Base-by-base conservation (phyloP, 1,284 basidiomycete species). In the Moniliella sp. region DNA sequence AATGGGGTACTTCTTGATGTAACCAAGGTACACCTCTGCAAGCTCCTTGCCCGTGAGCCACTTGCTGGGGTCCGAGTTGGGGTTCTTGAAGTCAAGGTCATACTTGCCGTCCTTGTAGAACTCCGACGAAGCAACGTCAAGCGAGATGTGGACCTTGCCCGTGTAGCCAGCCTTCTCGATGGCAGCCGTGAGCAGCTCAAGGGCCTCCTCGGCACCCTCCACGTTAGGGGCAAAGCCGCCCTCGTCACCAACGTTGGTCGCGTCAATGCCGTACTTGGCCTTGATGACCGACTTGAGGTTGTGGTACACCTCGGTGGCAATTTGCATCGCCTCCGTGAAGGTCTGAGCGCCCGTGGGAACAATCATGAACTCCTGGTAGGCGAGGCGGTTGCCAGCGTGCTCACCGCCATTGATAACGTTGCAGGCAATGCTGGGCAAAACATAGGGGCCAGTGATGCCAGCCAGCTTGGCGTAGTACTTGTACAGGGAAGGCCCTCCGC, bases 41-140 rank as follows among this genome's bases (percentile, higher is more conserved):
- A 99, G 82, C 68, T 97, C 73, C 43, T 71, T 68, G 50, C 88
- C 88, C 23, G 79, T 68, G 66, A 94, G 77, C 82, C 81, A 93
- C 67, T 94, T 63, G 68, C 73, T 77, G 30, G 80, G 71, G 68
- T 97, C 88, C 43, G 86, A 94, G 70, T 94, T 91, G 64, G 88
- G 78, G 75, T 94, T 94, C 74, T 97, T 84, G 73, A 88, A 93
- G 72, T 97, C 86, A 42, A 97, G 69, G 64, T 97, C 88, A 68
- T 99, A 97, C 71, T 94, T 94, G 62, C 86, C 88, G 14, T 94
- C 84, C 75, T 94, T 97, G 78, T 83, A 99, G 72, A 99, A 97
- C 67, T 99, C 91, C 62, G 88, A 97, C 13, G 86, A 93, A 40
- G 91, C 88, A 43, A 97, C 91, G 57, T 97, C 91, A 50, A 99